Conservation (phyloP, 2,329 filamentous ascomycete species). For the Neopestalotiopsis sp. region DNA sequence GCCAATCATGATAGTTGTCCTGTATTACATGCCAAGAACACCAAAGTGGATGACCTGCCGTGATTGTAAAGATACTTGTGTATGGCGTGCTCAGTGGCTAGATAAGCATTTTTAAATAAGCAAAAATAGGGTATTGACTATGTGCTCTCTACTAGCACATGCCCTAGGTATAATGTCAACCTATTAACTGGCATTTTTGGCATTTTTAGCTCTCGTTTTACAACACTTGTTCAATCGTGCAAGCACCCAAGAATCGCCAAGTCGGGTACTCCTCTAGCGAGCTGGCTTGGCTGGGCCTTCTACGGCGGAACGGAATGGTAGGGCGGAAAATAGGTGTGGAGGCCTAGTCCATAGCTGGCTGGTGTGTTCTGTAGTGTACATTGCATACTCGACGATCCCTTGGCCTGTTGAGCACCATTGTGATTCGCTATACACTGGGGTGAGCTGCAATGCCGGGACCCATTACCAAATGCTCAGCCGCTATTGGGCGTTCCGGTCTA, state of each 20-base stretch:
- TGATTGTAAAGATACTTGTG: not conserved
- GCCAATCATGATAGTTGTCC: no score
- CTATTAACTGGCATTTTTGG: not conserved
- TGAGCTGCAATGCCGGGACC: not conserved
- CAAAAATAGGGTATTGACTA: not conserved
- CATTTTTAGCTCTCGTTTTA: not conserved
- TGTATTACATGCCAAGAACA: no score
- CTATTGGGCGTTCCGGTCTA: not conserved
- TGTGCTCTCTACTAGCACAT: not conserved
- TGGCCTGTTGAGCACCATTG: not conserved
- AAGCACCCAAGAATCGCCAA: not conserved
- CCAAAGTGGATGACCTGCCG: not conserved
- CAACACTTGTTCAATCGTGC: not conserved
- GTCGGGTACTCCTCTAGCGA: not conserved
- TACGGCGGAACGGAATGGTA: not conserved
- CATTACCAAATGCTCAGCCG: not conserved
- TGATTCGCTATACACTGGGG: constrained; percentile 4
- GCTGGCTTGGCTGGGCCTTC: no score
- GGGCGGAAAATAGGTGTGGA: not conserved
- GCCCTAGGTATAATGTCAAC: not conserved
- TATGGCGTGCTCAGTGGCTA: no score
- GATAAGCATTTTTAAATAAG: no score
- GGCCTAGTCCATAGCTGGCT: not conserved
- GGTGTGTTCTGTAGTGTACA: not conserved
- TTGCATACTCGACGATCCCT: not conserved